Evolutionary conservation across 148 eudicot genomes (phyloP).

Genomic region (Chenopodium formosanum): DNA sequence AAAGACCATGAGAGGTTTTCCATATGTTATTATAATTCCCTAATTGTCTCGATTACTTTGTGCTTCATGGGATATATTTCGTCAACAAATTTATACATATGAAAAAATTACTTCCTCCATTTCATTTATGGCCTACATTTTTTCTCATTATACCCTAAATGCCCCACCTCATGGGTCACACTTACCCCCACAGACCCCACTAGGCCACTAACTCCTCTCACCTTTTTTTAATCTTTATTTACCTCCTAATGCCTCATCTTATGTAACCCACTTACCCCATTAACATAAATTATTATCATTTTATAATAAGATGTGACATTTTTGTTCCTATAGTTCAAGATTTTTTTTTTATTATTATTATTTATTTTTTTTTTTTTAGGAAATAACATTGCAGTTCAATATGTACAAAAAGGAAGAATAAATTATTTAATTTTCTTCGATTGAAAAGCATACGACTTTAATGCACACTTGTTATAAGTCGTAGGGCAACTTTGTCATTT

Average conservation of each 20-base stretch:
- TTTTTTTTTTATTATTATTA: too few species aligned
- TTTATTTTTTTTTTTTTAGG: not conserved
- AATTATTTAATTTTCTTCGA: not conserved
- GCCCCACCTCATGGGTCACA: too few species aligned
- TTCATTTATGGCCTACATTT: not conserved
- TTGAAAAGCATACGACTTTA: not conserved
- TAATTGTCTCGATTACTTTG: not conserved
- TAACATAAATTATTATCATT: too few species aligned
- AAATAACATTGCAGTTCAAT: not conserved
- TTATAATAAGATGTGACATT: too few species aligned
- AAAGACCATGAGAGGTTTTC: not conserved
- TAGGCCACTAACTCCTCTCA: too few species aligned
- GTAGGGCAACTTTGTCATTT: not conserved
- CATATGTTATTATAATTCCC: not conserved
- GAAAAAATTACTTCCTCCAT: not conserved
- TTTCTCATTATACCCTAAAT: too few species aligned
- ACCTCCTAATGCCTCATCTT: too few species aligned
- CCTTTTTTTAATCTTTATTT: too few species aligned
- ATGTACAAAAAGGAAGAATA: not conserved
- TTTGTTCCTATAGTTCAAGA: too few species aligned
- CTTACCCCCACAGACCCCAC: too few species aligned
- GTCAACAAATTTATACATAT: too few species aligned
- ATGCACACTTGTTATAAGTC: not conserved
- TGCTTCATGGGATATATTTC: not conserved
- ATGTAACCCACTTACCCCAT: too few species aligned